Evolutionary conservation across 1,284 basidiomycete species (phyloP).

Genomic region (Mycena citricolor): DNA sequence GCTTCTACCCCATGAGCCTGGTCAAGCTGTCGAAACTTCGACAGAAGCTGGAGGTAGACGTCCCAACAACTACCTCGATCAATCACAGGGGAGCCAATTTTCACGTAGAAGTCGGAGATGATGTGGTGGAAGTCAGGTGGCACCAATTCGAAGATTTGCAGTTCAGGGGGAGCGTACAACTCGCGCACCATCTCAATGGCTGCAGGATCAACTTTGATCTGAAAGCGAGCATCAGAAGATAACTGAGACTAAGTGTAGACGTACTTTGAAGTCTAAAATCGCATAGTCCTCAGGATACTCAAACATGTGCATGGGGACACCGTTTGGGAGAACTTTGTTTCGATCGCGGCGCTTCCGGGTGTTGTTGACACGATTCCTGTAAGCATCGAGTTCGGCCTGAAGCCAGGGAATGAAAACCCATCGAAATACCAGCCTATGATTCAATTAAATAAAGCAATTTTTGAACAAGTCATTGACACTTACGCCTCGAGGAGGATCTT

Average conservation of each 20-base stretch:
- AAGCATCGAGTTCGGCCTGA: conserved; percentile 36
- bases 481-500: conserved; percentile 31
- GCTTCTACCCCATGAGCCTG: neutral
- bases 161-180: neutral
- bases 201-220: conserved; percentile 3
- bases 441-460: neutral
- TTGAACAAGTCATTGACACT: conserved; percentile 11
- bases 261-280: conserved; percentile 10
- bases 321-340: conserved; percentile 36
- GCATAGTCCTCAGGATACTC: conserved; percentile 7
- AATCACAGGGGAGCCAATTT: neutral
- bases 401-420: conserved; percentile 40
- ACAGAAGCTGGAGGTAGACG: neutral
- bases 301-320: conserved; percentile 22
- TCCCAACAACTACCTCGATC: neutral
- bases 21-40: neutral
- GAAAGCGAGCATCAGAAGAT: neutral
- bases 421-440: conserved; percentile 34
- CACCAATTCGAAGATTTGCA: conserved; percentile 5
- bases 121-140: conserved; percentile 5
- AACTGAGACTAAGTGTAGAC: neutral
- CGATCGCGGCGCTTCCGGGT: conserved; percentile 26
- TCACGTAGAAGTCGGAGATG: neutral
- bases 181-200: neutral
- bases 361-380: conserved; percentile 25